phyloP scores from a whole-genome alignment of 2,329 filamentous ascomycete species.

The Paracoccidioides brasiliensis region DNA sequence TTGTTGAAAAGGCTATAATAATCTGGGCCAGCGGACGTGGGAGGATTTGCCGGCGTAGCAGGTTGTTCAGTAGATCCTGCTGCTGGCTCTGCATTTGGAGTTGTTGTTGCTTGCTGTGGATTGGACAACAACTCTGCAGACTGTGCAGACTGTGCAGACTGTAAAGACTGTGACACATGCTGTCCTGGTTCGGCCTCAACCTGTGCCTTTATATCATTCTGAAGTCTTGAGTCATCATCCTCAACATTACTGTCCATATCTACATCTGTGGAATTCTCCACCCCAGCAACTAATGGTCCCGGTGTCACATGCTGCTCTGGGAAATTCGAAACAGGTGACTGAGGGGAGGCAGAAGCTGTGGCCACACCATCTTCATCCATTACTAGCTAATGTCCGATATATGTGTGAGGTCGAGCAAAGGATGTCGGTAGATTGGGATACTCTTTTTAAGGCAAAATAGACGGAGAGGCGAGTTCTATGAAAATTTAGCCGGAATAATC shows the following conservation, averaged over 20 bases:
- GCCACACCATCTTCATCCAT: not conserved
- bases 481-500: no score
- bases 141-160: no score
- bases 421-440: not conserved
- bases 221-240: conserved; percentile 11
- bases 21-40: conserved; percentile 4
- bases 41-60: not conserved
- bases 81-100: not conserved
- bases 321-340: not conserved
- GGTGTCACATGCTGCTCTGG: not conserved
- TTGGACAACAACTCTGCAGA: not conserved
- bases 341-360: not conserved
- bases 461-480: no score
- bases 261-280: not conserved
- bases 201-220: conserved; percentile 12
- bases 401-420: not conserved
- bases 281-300: not conserved
- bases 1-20: conserved; percentile 26
- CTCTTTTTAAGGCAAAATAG: not conserved
- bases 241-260: not conserved
- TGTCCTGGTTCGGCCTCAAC: conserved; percentile 7
- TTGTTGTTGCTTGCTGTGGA: not conserved
- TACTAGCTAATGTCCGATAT: not conserved
- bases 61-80: not conserved
- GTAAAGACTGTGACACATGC: not conserved